Evolutionary conservation across 2,329 filamentous ascomycete species (phyloP).

Genomic region (Aspergillus unguis): DNA sequence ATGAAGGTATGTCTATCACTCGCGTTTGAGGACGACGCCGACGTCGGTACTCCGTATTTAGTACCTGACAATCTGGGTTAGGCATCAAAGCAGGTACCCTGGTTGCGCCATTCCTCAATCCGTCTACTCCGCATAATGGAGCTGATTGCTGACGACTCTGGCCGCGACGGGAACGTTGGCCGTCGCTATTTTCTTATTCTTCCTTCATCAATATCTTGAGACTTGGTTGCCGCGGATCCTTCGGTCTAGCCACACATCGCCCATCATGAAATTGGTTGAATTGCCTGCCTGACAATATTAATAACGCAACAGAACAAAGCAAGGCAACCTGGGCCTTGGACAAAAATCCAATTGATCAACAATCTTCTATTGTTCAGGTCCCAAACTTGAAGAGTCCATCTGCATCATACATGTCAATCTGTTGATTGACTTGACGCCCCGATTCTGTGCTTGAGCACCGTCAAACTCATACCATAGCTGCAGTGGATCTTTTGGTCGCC

Average conservation of each 20-base stretch:
- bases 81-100: constrained; percentile 3
- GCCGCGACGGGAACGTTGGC: constrained; percentile 1
- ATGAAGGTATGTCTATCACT: not conserved
- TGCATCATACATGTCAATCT: not conserved
- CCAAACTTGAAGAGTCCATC: not conserved
- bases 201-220: constrained; percentile 9
- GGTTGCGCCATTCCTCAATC: not conserved
- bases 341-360: constrained; percentile 1
- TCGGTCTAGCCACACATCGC: constrained; percentile 17
- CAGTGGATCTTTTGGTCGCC: constrained; percentile 6
- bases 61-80: constrained; percentile 2
- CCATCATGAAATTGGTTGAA: not conserved
- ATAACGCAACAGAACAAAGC: not conserved
- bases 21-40: not conserved
- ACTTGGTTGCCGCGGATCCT: constrained; percentile 19
- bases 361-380: not conserved
- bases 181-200: not conserved
- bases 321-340: not conserved
- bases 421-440: constrained; percentile 1
- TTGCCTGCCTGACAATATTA: constrained; percentile 2
- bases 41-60: not conserved
- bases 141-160: not conserved
- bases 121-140: not conserved
- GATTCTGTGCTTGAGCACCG: constrained; percentile 1
- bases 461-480: constrained; percentile 3